Evolutionary conservation across 176 grass and related monocot species (phyloP).

Genomic region (Hyparrhenia diplandra): DNA sequence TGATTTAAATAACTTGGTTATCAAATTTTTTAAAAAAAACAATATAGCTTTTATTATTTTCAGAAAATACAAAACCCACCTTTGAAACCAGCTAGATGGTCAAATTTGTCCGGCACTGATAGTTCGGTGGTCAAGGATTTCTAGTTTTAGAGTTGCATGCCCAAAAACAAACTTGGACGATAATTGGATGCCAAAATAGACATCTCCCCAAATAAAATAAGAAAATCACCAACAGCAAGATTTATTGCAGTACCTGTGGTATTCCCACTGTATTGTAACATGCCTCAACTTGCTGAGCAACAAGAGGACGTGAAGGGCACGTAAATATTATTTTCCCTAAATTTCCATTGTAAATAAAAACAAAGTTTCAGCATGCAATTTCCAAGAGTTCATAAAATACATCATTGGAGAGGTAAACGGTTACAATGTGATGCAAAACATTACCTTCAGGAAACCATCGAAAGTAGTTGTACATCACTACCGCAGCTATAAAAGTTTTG

Average conservation of each 20-base stretch:
- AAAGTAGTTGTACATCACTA: constrained; percentile 97
- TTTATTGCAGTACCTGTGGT: constrained; percentile 65
- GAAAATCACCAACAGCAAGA: neutral
- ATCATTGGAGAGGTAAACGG: neutral
- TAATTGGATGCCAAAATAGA: neutral
- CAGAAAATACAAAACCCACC: neutral
- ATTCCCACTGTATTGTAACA: constrained; percentile 93
- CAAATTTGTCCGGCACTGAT: neutral
- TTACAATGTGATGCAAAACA: neutral
- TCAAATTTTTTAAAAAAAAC: neutral
- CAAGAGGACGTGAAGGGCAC: constrained; percentile 88
- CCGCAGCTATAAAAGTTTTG: constrained; percentile 98
- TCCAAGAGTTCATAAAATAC: constrained; percentile 12
- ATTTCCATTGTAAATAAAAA: constrained; percentile 16
- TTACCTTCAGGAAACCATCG: constrained; percentile 98
- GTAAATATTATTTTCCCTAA: constrained; percentile 91
- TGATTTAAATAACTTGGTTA: too few relatives aligned
- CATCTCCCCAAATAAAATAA: neutral
- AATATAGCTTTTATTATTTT: neutral
- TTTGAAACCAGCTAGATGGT: neutral
- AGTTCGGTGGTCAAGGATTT: neutral
- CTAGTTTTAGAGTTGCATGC: neutral
- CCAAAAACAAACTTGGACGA: neutral
- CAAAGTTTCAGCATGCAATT: neutral
- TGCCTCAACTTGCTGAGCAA: constrained; percentile 86